phyloP scores from a whole-genome alignment of 202 grass and related monocot species.

The Brachypodium distachyon region DNA sequence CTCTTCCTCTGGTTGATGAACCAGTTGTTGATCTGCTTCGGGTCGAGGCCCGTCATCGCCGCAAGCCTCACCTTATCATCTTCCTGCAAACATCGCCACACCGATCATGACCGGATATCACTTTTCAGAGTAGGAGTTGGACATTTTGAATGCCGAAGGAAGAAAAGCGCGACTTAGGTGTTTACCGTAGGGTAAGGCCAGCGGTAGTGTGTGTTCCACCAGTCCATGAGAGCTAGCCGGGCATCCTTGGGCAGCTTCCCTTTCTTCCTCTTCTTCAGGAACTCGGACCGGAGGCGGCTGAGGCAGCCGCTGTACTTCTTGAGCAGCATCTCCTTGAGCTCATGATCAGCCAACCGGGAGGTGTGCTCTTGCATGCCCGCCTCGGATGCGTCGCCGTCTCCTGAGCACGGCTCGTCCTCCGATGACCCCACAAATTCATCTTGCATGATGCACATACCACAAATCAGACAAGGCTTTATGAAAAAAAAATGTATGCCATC shows the following conservation, averaged over 20 bases:
- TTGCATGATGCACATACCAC: slow-evolving; percentile 19
- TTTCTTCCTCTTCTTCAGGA: slow-evolving; percentile 97
- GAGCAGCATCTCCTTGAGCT: slow-evolving; percentile 93
- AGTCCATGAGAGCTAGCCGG: slow-evolving; percentile 57
- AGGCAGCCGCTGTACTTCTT: slow-evolving; percentile 97
- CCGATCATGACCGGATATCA: background rate
- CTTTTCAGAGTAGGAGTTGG: background rate
- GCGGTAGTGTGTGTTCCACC: slow-evolving; percentile 92
- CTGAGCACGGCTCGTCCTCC: slow-evolving; percentile 70
- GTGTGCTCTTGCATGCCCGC: slow-evolving; percentile 24
- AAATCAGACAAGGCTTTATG: background rate
- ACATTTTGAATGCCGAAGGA: background rate
- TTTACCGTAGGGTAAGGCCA: slow-evolving; percentile 94
- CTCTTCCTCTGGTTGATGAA: slow-evolving; percentile 94
- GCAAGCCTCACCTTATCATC: slow-evolving; percentile 87
- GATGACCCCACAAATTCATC: slow-evolving; percentile 72
- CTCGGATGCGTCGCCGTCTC: slow-evolving; percentile 42
- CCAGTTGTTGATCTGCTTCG: slow-evolving; percentile 97
- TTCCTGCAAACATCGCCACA: slow-evolving; percentile 28
- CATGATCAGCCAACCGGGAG: slow-evolving; percentile 54
- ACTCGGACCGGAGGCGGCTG: slow-evolving; percentile 67
- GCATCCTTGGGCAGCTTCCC: slow-evolving; percentile 91
- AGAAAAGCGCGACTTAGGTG: background rate
- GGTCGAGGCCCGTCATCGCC: slow-evolving; percentile 59
- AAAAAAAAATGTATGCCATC: background rate